These are phyloP conservation scores for Meyerozyma athensensis DNA, from an alignment of 1,139 yeast species.

Conservation along the genomic window DNA sequence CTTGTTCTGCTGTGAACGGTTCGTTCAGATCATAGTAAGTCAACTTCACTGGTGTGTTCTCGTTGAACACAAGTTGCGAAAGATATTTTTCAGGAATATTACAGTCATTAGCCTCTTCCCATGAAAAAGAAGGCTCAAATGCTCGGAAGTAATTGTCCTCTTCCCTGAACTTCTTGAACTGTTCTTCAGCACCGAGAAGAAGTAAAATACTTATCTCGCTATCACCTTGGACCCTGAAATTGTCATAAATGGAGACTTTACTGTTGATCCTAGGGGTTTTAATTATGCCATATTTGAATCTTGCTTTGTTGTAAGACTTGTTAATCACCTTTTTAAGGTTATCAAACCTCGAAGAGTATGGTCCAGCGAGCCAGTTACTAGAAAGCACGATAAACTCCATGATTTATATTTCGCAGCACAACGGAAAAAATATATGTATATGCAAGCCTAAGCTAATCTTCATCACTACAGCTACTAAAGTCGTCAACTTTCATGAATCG, in stretches of 20 bases:
- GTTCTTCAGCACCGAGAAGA: slow-evolving; percentile 25
- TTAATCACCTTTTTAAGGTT: slow-evolving; percentile 30
- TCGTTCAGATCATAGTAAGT: slow-evolving; percentile 4
- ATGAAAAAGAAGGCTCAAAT: slow-evolving; percentile 17
- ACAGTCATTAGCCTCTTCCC: slow-evolving; percentile 20
- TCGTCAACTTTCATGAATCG: slow-evolving; percentile 30
- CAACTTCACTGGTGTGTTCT: slow-evolving; percentile 13
- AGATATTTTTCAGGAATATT: slow-evolving; percentile 24
- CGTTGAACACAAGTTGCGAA: slow-evolving; percentile 13
- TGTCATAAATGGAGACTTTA: slow-evolving; percentile 22
- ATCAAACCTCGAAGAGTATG: slow-evolving; percentile 11
- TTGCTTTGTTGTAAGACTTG: slow-evolving; percentile 45
- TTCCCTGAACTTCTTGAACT: slow-evolving; percentile 13
- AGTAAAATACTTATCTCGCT: slow-evolving; percentile 20
- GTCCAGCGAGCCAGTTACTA: slow-evolving; percentile 20
- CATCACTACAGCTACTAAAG: background rate
- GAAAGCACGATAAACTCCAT: slow-evolving; percentile 21
- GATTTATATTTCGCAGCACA: background rate
- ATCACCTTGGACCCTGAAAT: slow-evolving; percentile 23
- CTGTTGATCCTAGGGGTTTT: slow-evolving; percentile 37
- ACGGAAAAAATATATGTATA: background rate
- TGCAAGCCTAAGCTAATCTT: background rate
- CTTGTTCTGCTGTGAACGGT: background rate
- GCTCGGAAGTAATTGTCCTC: slow-evolving; percentile 17
- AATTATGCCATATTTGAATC: slow-evolving; percentile 40